Conservation (phyloP, 1,284 basidiomycete species). For the Takashimella tepidaria region DNA sequence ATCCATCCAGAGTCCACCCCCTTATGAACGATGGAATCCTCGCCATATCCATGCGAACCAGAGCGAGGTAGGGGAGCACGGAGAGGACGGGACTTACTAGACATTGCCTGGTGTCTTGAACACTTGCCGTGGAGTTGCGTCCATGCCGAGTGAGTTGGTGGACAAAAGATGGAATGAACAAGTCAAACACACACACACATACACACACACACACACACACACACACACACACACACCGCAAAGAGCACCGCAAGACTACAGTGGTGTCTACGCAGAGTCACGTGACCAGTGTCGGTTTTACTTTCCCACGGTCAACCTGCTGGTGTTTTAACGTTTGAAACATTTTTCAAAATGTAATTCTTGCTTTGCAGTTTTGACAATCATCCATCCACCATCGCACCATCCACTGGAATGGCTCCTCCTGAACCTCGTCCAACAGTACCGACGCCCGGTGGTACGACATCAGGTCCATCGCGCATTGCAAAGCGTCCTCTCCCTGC, state of each 20-base stretch:
- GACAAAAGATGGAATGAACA: not conserved
- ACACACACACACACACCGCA: no score
- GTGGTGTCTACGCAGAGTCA: not conserved
- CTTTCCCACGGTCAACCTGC: not conserved
- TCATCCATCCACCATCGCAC: not conserved
- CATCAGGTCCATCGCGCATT: conserved; percentile 3
- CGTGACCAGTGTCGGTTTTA: no score
- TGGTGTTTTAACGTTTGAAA: not conserved
- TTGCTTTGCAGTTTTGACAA: no score
- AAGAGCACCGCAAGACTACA: not conserved
- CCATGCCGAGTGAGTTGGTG: conserved; percentile 28
- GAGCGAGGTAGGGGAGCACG: no score
- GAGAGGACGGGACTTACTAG: no score
- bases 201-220: no score
- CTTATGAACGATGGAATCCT: no score
- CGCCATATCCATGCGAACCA: no score
- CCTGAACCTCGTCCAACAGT: not conserved
- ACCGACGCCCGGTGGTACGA: not conserved
- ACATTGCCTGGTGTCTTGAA: conserved; percentile 46
- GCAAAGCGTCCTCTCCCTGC: not conserved
- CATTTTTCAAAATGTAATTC: no score
- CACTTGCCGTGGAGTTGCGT: conserved; percentile 43
- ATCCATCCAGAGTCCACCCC: no score
- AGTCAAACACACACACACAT: no score
- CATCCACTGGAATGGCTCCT: not conserved